Evolutionary conservation across 768 basidiomycete genomes (phyloP).

Genomic region (Pulveroboletus sp.): DNA sequence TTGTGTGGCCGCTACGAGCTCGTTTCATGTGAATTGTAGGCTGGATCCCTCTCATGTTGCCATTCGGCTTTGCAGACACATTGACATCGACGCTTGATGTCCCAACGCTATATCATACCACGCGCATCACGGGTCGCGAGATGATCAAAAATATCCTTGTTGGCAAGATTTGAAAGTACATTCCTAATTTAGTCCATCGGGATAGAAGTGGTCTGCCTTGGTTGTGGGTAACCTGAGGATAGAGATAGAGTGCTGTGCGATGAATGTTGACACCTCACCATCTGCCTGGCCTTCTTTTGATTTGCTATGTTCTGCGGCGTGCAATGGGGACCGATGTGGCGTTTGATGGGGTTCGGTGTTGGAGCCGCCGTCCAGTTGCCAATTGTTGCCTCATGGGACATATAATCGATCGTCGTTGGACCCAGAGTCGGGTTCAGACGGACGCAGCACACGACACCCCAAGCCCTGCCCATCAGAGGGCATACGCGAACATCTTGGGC

Average conservation of each 20-base stretch:
- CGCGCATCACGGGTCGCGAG: slow-evolving; percentile 74
- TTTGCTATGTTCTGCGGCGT: background rate
- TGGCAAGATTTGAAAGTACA: slow-evolving; percentile 67
- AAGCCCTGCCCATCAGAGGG: background rate
- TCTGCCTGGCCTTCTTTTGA: background rate
- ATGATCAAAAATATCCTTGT: slow-evolving; percentile 75
- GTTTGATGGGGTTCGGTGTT: background rate
- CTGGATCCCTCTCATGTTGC: slow-evolving; percentile 96
- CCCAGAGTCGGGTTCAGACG: background rate
- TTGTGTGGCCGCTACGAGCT: background rate
- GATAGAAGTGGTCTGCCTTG: background rate
- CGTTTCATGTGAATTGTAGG: slow-evolving; percentile 43
- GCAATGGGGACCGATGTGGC: background rate
- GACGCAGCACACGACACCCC: background rate
- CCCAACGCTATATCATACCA: slow-evolving; percentile 74
- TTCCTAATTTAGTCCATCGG: background rate
- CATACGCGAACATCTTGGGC: too few species aligned
- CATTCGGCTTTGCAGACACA: slow-evolving; percentile 86
- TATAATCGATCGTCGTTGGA: background rate
- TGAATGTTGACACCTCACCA: background rate
- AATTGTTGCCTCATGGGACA: slow-evolving; percentile 1
- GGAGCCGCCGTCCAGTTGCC: background rate
- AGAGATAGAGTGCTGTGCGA: background rate
- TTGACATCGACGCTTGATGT: slow-evolving; percentile 88
- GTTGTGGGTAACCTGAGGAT: background rate